Evolutionary conservation across 23 red algal species (phyloP).

Genomic region (Gracilaria gracilis): DNA sequence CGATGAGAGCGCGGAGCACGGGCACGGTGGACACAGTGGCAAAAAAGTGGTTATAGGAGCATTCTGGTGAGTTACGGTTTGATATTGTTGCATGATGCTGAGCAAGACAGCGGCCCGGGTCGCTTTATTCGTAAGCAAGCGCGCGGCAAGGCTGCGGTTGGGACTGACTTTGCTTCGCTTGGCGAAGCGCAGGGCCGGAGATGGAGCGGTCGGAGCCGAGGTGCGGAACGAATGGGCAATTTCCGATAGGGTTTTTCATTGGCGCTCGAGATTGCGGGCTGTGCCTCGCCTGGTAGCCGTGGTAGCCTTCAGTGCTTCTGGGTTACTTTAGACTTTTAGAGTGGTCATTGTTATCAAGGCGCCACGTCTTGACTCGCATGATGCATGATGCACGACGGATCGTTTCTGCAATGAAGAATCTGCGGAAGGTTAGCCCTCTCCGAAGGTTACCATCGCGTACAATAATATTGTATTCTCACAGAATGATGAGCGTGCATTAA

Average conservation of each 20-base stretch:
- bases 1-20: not conserved
- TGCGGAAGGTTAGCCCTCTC: too few relatives aligned
- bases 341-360: not conserved
- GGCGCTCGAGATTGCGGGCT: not conserved
- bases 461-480: too few relatives aligned
- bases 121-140: not conserved
- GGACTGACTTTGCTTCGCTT: not conserved
- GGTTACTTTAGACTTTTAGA: not conserved
- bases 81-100: slow-evolving; percentile 1
- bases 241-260: slow-evolving; percentile 16
- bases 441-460: too few relatives aligned
- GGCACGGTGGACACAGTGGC: not conserved
- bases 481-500: too few relatives aligned
- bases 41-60: not conserved
- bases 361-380: not conserved
- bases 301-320: not conserved
- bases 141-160: not conserved
- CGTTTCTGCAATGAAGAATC: too few relatives aligned
- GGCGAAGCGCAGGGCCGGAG: not conserved
- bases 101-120: not conserved
- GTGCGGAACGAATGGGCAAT: not conserved
- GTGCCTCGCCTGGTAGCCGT: not conserved
- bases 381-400: not conserved
- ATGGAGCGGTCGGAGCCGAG: not conserved
- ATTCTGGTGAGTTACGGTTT: too few relatives aligned